Evolutionary conservation across 352 stramenopile species (phyloP), one percentile per base, ranked within the genome.

Genomic region (Thalassiosira oceanica): DNA sequence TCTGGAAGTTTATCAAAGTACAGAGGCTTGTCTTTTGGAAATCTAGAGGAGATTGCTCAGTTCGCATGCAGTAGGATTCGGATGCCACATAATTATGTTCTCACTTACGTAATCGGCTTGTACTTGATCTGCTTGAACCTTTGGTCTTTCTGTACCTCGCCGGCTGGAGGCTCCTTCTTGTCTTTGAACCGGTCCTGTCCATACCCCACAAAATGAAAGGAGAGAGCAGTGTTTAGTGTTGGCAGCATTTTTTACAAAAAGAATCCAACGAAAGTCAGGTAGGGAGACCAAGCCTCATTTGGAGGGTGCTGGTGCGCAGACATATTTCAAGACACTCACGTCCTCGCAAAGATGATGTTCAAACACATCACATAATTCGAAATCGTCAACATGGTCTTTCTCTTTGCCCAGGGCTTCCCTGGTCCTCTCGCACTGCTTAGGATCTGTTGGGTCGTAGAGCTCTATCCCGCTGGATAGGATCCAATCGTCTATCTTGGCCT

Each of bases 371-470:
- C 33, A 39, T 10, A 39, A 10, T n/a, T 39, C 33, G 33, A 11
- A n/a, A n/a, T 39, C 33, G 33, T 39, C 33, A n/a, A 39, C 10
- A n/a, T 39, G 33, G 33, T 39, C 33, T 39, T n/a, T n/a, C n/a
- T 39, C 33, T 10, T 39, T 11, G 10, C 33, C 33, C 33, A 39
- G 33, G 10, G 33, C 33, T 11, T 11, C n/a, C 10, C 10, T 10
- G 10, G 33, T n/a, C n/a, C n/a, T 10, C 33, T 39, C 33, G 33
- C 33, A 39, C 33, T 39, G 33, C 33, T 10, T n/a, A 39, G n/a
- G 33, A 39, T 39, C n/a, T n/a, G n/a, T 11, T 10, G 33, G 33
- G n/a, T 39, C 33, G 33, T 39, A 39, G 33, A 39, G 10, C 10
- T 39, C 33, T n/a, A 39, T n/a, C 33, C n/a, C 33, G 33, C n/a